Evolutionary conservation across 768 basidiomycete species (phyloP).

Genomic region (Kwoniella sp.): DNA sequence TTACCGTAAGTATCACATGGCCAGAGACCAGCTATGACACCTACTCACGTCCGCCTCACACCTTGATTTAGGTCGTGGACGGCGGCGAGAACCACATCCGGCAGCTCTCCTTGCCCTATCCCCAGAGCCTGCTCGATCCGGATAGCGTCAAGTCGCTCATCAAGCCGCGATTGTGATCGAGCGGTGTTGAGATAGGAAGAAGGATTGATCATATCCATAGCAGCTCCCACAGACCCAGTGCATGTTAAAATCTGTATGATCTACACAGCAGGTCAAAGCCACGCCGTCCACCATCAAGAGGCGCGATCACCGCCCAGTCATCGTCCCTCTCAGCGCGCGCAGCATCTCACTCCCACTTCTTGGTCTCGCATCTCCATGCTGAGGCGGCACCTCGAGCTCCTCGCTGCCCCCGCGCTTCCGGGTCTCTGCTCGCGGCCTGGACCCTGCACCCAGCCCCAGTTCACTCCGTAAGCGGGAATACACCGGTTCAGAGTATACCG

Average conservation of each 20-base stretch:
- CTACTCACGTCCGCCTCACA: neutral
- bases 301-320: slow-evolving; percentile 13
- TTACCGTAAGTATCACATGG: slow-evolving; percentile 54
- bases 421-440: neutral
- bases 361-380: neutral
- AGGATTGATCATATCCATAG: no score
- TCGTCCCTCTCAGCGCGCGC: slow-evolving; percentile 18
- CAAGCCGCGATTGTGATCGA: slow-evolving; percentile 28
- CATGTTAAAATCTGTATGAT: no score
- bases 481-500: slow-evolving; percentile 32
- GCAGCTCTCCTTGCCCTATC: slow-evolving; percentile 36
- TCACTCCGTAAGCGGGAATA: slow-evolving; percentile 31
- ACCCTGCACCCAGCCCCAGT: neutral
- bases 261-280: no score
- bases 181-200: no score
- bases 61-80: slow-evolving; percentile 40
- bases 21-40: no score
- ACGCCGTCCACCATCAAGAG: no score
- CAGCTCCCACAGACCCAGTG: no score
- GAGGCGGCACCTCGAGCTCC: neutral
- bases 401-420: neutral
- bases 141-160: slow-evolving; percentile 31
- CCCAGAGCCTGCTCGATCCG: slow-evolving; percentile 44
- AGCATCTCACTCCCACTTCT: slow-evolving; percentile 27
- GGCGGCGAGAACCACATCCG: slow-evolving; percentile 46